phyloP scores from a whole-genome alignment of 1,284 basidiomycete species.

The Irpex sp. region DNA sequence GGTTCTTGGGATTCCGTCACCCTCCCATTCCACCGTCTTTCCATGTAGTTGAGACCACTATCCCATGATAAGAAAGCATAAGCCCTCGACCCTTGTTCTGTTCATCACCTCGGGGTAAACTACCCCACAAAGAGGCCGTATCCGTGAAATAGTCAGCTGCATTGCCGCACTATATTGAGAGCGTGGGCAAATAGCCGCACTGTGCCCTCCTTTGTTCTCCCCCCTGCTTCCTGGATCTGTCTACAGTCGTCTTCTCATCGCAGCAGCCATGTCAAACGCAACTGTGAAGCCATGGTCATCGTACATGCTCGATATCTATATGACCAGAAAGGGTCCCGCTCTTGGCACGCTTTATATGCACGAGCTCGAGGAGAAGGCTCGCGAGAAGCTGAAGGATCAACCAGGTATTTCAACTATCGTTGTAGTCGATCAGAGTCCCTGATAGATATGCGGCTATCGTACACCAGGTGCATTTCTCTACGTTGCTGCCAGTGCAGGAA shows the following conservation, averaged over 20 bases:
- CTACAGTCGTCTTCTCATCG: not conserved
- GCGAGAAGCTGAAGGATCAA: conserved; percentile 37
- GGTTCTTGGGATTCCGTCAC: not conserved
- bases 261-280: not conserved
- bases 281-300: conserved; percentile 22
- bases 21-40: not conserved
- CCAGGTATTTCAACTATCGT: conserved; percentile 25
- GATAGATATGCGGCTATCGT: not conserved
- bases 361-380: conserved; percentile 42
- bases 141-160: not conserved
- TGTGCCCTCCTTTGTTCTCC: not conserved
- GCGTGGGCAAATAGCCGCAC: not conserved
- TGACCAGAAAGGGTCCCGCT: conserved; percentile 26
- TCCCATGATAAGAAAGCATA: not conserved
- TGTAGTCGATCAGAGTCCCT: conserved; percentile 2
- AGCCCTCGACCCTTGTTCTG: not conserved
- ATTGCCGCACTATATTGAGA: not conserved
- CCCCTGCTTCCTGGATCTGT: not conserved
- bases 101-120: not conserved
- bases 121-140: not conserved
- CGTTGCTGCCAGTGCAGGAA: conserved; percentile 61
- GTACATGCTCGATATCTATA: conserved; percentile 26
- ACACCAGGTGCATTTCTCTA: conserved; percentile 59
- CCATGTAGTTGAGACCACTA: not conserved
- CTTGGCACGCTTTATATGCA: conserved; percentile 38